Percentiles rank a stretch among this genome's conserved stretches.
These are phyloP conservation scores for Rosa persica DNA, from an alignment of 306 rosid genomes.

Conservation along the genomic window DNA sequence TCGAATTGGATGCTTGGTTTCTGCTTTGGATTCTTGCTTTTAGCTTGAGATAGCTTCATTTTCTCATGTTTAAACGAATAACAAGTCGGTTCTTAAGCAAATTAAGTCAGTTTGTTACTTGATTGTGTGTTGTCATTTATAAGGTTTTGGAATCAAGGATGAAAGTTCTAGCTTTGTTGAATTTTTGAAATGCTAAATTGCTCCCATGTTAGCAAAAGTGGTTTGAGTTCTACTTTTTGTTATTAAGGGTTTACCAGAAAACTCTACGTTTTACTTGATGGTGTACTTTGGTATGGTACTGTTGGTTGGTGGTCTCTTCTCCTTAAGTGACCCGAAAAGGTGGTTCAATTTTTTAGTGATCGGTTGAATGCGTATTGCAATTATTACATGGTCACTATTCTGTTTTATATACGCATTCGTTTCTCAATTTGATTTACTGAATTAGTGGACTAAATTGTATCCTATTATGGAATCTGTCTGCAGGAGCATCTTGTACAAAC, in stretches of 20 bases:
- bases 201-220: neutral
- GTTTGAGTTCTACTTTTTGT: conserved; percentile 18
- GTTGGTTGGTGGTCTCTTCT: neutral
- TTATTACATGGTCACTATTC: conserved; percentile 2
- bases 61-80: neutral
- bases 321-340: neutral
- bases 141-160: neutral
- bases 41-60: neutral
- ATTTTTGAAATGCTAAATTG: conserved; percentile 2
- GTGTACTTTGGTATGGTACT: neutral
- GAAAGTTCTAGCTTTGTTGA: neutral
- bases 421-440: conserved; percentile 19
- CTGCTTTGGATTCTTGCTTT: neutral
- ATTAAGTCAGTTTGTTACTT: neutral
- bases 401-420: too few species aligned
- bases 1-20: neutral
- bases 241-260: conserved; percentile 18
- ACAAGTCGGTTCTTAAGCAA: neutral
- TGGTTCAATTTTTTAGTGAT: neutral
- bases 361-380: neutral
- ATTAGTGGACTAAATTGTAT: conserved; percentile 15
- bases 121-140: neutral
- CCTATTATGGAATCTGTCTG: conserved; percentile 26
- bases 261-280: neutral
- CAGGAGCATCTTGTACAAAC: conserved; percentile 89